Evolutionary conservation across 495 filamentous ascomycete species (phyloP).

Genomic region (Aspergillus sclerotiicarbonarius): DNA sequence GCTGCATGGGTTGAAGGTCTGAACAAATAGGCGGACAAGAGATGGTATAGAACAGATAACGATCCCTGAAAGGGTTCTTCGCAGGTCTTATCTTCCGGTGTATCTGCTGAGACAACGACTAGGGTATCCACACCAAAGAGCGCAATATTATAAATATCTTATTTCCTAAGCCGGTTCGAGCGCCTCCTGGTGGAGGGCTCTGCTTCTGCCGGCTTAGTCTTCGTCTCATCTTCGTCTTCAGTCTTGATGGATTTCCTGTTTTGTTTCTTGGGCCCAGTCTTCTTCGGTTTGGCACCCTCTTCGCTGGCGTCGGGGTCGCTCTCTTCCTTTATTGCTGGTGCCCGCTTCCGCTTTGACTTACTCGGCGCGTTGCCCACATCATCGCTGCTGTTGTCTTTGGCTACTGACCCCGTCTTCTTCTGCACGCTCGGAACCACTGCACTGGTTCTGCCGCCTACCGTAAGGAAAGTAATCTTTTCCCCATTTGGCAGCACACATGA

Average conservation of each 20-base stretch:
- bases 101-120: not conserved
- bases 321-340: constrained; percentile 30
- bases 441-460: constrained; percentile 84
- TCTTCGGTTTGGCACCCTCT: constrained; percentile 24
- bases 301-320: constrained; percentile 25
- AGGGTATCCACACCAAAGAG: not conserved
- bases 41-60: not conserved
- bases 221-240: constrained; percentile 23
- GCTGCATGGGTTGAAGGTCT: constrained; percentile 34
- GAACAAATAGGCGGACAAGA: not conserved
- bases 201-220: constrained; percentile 18
- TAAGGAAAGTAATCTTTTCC: constrained; percentile 76
- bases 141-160: constrained; percentile 1
- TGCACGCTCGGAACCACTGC: constrained; percentile 82
- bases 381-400: constrained; percentile 33
- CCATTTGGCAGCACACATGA: constrained; percentile 70
- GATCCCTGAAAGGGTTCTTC: not conserved
- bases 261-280: constrained; percentile 21
- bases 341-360: constrained; percentile 38
- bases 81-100: not conserved
- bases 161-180: constrained; percentile 37
- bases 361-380: constrained; percentile 22
- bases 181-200: constrained; percentile 29
- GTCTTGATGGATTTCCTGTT: constrained; percentile 24
- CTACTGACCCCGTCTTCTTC: constrained; percentile 66